Conservation (phyloP, 1,284 basidiomycete species). For the Rhizoctonia solani region DNA sequence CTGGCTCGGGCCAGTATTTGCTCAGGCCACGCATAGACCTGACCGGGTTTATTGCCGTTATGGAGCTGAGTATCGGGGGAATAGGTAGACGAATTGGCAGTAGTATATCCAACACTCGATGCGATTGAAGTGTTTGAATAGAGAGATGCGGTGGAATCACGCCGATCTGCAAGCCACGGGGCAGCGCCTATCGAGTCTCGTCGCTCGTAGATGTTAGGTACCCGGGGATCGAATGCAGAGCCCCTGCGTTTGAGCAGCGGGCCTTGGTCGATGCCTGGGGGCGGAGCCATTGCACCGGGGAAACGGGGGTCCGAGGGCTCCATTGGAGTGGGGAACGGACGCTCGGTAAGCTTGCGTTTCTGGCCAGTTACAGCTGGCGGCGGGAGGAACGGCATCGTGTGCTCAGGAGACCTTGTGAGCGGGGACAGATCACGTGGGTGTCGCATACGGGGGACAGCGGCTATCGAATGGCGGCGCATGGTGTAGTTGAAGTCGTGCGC, state of each 20-base stretch:
- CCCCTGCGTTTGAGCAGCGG: conserved; percentile 77
- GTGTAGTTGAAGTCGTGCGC: conserved; percentile 57
- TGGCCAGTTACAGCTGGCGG: conserved; percentile 51
- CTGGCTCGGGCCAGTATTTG: conserved; percentile 8
- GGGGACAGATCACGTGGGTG: conserved; percentile 34
- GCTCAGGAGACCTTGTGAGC: conserved; percentile 31
- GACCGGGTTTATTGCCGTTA: conserved; percentile 33
- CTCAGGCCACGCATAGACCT: conserved; percentile 35
- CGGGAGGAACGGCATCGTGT: conserved; percentile 34
- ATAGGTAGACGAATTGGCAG: conserved; percentile 64
- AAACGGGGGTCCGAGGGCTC: conserved; percentile 18
- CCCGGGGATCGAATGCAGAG: conserved; percentile 71
- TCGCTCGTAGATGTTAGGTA: conserved; percentile 69
- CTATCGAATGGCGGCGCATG: conserved; percentile 68
- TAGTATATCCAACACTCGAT: conserved; percentile 52
- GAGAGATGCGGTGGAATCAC: conserved; percentile 70
- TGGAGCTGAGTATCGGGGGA: conserved; percentile 44
- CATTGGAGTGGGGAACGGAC: conserved; percentile 40
- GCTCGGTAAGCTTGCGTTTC: conserved; percentile 78
- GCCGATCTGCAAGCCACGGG: conserved; percentile 68
- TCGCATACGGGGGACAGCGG: conserved; percentile 44
- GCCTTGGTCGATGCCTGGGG: conserved; percentile 34
- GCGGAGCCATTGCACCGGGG: conserved; percentile 17
- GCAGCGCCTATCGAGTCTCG: conserved; percentile 57
- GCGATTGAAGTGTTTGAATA: conserved; percentile 65